Percentiles rank a stretch among this genome's conserved stretches.
phyloP scores from a whole-genome alignment of 2,329 filamentous ascomycete genomes.

The Davidsoniella virescens region DNA sequence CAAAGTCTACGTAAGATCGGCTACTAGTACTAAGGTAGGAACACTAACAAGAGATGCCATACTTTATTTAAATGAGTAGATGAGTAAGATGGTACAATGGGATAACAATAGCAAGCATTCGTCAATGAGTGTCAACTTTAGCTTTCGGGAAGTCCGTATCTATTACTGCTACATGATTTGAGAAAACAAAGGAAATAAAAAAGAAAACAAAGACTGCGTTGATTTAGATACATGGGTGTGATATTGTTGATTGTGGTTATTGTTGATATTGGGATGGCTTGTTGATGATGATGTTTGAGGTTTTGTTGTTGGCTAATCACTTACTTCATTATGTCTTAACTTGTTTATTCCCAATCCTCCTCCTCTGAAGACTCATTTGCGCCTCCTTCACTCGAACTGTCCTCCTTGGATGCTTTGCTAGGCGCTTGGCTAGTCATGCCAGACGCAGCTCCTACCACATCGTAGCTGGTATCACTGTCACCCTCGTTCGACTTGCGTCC shows the following conservation, averaged over 20 bases:
- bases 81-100: too few species aligned
- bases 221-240: too few species aligned
- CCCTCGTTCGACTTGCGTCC: conserved; percentile 67
- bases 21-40: neutral
- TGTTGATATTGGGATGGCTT: too few species aligned
- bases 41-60: neutral
- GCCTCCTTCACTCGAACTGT: conserved; percentile 37
- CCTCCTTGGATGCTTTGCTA: conserved; percentile 28
- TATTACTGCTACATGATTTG: too few species aligned
- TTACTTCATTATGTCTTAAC: neutral
- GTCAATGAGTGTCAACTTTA: too few species aligned
- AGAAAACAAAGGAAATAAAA: neutral
- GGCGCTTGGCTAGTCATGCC: conserved; percentile 66
- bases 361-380: conserved; percentile 39
- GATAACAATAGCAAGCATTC: too few species aligned
- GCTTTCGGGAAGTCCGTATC: too few species aligned
- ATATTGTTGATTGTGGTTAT: too few species aligned
- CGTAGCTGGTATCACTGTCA: conserved; percentile 91
- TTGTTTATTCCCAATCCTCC: conserved; percentile 57
- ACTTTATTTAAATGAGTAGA: neutral
- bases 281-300: too few species aligned
- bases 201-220: neutral
- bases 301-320: too few species aligned
- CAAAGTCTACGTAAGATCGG: too few species aligned
- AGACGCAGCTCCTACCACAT: conserved; percentile 67